Conservation (phyloP, 257 asterid species). For the Fraxinus anomala region DNA sequence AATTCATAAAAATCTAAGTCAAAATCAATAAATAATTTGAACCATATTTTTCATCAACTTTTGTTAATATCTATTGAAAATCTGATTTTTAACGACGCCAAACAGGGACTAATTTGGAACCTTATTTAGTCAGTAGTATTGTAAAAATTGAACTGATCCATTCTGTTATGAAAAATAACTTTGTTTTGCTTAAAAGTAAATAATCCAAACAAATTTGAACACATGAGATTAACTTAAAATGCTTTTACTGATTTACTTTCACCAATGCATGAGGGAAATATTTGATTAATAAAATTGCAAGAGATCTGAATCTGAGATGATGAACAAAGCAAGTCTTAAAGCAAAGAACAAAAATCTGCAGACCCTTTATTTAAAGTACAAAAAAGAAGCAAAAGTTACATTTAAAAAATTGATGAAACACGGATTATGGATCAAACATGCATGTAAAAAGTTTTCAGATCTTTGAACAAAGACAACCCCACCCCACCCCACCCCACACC, state of each 20-base stretch:
- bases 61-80: no score
- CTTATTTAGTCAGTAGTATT: neutral
- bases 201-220: neutral
- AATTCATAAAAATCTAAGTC: no score
- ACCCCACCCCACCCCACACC: conserved; percentile 18
- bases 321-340: conserved; percentile 1
- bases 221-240: neutral
- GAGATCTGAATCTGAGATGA: conserved; percentile 21
- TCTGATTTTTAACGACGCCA: no score
- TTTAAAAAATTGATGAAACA: conserved; percentile 25
- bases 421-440: conserved; percentile 41
- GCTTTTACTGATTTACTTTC: neutral
- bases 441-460: conserved; percentile 19
- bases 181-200: neutral
- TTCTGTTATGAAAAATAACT: neutral
- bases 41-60: no score
- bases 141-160: no score
- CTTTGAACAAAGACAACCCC: conserved; percentile 24
- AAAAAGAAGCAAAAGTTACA: conserved; percentile 28
- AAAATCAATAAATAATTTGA: no score
- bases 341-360: conserved; percentile 8
- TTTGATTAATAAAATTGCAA: neutral
- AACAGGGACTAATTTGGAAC: no score
- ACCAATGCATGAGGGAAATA: conserved; percentile 22
- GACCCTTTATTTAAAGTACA: neutral